phyloP scores from a whole-genome alignment of 116 monocot species.

The Phalaenopsis hybrid region DNA sequence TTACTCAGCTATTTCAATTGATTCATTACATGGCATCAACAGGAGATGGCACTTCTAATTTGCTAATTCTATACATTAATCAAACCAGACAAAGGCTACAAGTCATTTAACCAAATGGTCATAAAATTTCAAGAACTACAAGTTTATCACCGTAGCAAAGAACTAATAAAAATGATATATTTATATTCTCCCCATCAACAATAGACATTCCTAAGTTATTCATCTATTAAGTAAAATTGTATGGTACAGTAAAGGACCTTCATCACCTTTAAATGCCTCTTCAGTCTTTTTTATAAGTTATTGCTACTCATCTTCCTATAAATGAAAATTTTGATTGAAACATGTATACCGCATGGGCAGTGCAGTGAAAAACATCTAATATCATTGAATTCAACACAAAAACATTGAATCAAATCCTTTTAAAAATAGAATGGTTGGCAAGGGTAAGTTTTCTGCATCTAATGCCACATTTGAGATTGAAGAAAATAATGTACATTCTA shows the following conservation, averaged over 20 bases:
- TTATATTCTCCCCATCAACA: background rate
- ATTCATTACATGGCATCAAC: background rate
- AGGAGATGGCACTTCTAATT: background rate
- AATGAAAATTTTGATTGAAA: background rate
- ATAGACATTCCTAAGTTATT: background rate
- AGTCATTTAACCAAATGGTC: background rate
- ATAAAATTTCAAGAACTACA: background rate
- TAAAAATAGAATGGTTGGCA: background rate
- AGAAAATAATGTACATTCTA: background rate
- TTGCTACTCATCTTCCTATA: background rate
- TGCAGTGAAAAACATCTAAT: background rate
- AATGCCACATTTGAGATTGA: background rate
- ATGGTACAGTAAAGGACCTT: background rate
- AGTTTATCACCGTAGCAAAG: background rate
- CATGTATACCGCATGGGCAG: background rate
- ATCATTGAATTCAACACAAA: background rate
- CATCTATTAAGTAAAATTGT: background rate
- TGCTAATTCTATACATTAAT: background rate
- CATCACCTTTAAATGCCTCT: background rate
- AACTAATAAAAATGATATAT: background rate
- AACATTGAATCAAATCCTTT: background rate
- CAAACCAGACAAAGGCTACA: background rate
- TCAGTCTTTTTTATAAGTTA: background rate
- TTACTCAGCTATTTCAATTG: background rate
- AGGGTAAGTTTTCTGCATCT: background rate